Percentiles rank a stretch among this genome's conserved stretches.
Evolutionary conservation across 208 protist genomes (phyloP).

Genomic region (Leishmania arabica): DNA sequence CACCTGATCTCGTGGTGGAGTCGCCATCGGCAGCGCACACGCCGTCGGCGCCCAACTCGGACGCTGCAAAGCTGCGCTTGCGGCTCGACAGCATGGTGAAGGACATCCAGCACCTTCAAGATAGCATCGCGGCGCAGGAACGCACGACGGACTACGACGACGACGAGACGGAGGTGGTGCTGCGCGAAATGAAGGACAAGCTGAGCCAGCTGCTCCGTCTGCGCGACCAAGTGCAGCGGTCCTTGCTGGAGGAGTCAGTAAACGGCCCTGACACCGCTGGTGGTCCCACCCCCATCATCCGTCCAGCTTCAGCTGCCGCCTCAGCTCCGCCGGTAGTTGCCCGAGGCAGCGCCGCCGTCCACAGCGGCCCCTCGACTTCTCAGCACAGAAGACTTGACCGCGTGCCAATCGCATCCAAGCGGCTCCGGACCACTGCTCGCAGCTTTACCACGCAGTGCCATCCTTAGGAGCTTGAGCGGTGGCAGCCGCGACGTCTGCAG

Average conservation of each 20-base stretch:
- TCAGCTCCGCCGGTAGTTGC: conserved; percentile 11
- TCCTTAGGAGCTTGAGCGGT: background rate
- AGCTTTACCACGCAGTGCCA: conserved; percentile 16
- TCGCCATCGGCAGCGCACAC: background rate
- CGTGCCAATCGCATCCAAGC: conserved; percentile 27
- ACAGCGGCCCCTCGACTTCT: background rate
- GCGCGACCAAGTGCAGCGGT: conserved; percentile 72
- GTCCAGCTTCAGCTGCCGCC: conserved; percentile 2
- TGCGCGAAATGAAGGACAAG: conserved; percentile 79
- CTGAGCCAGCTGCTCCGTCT: conserved; percentile 77
- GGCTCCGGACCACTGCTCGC: conserved; percentile 25
- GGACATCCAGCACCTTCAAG: conserved; percentile 81
- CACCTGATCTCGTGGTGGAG: conserved; percentile 1
- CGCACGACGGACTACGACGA: conserved; percentile 56
- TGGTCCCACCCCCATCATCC: conserved; percentile 20
- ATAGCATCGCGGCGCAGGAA: conserved; percentile 60
- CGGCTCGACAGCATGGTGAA: conserved; percentile 77
- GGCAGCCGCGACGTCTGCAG: background rate
- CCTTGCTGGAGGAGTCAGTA: conserved; percentile 40
- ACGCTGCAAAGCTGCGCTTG: conserved; percentile 55
- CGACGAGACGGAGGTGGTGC: conserved; percentile 65
- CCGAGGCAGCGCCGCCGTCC: conserved; percentile 1
- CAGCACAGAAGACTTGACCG: background rate
- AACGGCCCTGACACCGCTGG: conserved; percentile 6
- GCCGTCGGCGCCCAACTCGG: conserved; percentile 18